phyloP scores from a whole-genome alignment of 2,329 filamentous ascomycete genomes.

The Ophiosphaerella herpotricha region DNA sequence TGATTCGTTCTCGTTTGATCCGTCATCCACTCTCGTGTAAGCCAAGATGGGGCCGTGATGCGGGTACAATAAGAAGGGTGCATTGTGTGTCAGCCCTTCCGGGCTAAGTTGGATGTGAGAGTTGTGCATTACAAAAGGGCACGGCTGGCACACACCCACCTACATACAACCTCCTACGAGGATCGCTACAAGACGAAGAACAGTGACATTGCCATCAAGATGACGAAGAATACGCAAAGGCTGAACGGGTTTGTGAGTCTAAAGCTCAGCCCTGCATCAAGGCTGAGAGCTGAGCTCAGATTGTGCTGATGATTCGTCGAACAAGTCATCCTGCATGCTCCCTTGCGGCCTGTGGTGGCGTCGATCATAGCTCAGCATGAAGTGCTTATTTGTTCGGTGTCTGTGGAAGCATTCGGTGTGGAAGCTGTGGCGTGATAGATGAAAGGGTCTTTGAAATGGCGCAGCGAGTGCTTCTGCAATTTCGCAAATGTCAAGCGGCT shows the following conservation, averaged over 20 bases:
- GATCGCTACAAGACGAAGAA: no score
- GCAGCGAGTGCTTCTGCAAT: no score
- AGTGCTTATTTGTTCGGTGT: slow-evolving; percentile 2
- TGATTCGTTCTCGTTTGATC: slow-evolving; percentile 11
- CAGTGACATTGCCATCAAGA: neutral
- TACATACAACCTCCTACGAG: no score
- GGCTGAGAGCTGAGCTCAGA: slow-evolving; percentile 24
- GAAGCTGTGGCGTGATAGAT: slow-evolving; percentile 3
- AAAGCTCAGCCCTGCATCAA: slow-evolving; percentile 15
- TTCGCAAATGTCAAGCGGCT: no score
- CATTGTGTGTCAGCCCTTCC: slow-evolving; percentile 8
- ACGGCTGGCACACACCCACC: neutral
- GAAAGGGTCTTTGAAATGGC: neutral
- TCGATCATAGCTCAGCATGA: slow-evolving; percentile 15
- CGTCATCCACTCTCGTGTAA: slow-evolving; percentile 8
- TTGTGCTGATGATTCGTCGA: slow-evolving; percentile 15
- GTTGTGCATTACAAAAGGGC: neutral
- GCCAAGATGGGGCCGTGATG: slow-evolving; percentile 7
- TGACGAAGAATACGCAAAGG: neutral
- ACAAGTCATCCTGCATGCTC: slow-evolving; percentile 15
- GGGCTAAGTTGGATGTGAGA: no score
- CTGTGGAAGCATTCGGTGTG: slow-evolving; percentile 7
- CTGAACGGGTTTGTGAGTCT: neutral
- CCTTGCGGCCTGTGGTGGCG: slow-evolving; percentile 2
- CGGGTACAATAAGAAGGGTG: slow-evolving; percentile 6